phyloP scores from a whole-genome alignment of 2,329 filamentous ascomycete species.

The Penicillium sp. region DNA sequence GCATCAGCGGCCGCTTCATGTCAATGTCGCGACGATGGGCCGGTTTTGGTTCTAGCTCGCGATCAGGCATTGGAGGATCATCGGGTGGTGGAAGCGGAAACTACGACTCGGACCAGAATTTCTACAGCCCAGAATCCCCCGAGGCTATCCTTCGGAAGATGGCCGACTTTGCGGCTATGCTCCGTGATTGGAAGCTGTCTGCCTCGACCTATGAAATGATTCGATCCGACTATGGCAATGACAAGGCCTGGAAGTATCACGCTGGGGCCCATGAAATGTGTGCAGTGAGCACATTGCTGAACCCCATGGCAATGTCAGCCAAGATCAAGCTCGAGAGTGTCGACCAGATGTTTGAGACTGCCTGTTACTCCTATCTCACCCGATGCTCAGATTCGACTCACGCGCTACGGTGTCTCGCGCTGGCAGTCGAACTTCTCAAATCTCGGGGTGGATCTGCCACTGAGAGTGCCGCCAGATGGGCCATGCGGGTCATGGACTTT shows the following conservation, averaged over 20 bases:
- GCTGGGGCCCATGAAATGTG: constrained; percentile 95
- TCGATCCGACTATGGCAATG: constrained; percentile 80
- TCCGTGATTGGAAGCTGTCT: constrained; percentile 90
- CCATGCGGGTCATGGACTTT: constrained; percentile 70
- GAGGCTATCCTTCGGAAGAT: constrained; percentile 91
- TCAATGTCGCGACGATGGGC: constrained; percentile 87
- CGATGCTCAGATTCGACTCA: constrained; percentile 75
- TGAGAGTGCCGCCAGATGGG: constrained; percentile 86
- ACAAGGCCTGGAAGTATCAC: constrained; percentile 95
- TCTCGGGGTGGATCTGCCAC: constrained; percentile 72
- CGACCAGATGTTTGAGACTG: constrained; percentile 81
- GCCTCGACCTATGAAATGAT: constrained; percentile 88
- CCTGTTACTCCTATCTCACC: constrained; percentile 86
- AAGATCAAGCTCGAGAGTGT: constrained; percentile 76
- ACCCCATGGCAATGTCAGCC: constrained; percentile 63
- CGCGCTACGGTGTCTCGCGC: constrained; percentile 68
- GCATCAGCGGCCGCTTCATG: constrained; percentile 88
- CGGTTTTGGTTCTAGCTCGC: constrained; percentile 66
- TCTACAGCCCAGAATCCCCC: constrained; percentile 74
- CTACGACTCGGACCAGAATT: constrained; percentile 72
- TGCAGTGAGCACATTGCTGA: constrained; percentile 74
- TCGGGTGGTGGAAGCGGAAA: constrained; percentile 50
- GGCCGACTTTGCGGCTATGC: constrained; percentile 93
- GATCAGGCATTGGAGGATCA: constrained; percentile 51
- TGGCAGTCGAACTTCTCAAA: constrained; percentile 76